These are phyloP conservation scores for Blastobotrys persicus DNA, from an alignment of 1,139 yeast species.

Conservation along the genomic window DNA sequence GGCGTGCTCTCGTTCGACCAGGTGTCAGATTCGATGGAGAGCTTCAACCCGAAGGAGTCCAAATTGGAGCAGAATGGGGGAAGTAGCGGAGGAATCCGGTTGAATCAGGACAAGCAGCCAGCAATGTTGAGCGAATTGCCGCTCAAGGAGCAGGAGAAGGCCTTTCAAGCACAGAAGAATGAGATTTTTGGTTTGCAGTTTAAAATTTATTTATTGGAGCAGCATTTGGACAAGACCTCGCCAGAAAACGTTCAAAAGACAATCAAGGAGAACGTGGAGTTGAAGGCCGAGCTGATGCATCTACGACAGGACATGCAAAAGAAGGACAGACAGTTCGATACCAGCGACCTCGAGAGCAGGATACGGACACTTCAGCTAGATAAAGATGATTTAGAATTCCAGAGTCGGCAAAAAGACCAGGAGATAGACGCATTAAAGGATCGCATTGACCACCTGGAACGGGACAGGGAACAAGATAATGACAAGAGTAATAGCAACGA, in stretches of 20 bases:
- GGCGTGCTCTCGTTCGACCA: conserved; percentile 19
- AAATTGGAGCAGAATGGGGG: conserved; percentile 3
- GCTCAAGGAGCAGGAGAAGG: conserved; percentile 32
- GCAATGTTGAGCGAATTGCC: conserved; percentile 21
- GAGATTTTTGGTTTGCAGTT: conserved; percentile 65
- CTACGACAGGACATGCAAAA: conserved; percentile 21
- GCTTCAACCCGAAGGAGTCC: conserved; percentile 12
- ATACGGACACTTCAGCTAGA: conserved; percentile 10
- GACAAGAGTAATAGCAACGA: conserved; percentile 20
- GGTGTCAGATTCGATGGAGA: conserved; percentile 19
- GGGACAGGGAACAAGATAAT: conserved; percentile 18
- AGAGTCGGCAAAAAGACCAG: conserved; percentile 11
- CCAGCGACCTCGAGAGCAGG: conserved; percentile 10
- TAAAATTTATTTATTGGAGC: conserved; percentile 35
- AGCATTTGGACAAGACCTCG: conserved; percentile 17
- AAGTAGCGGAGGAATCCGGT: not conserved
- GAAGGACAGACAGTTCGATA: conserved; percentile 10
- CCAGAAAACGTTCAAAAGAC: conserved; percentile 23
- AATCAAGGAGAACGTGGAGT: conserved; percentile 22
- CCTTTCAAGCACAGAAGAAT: conserved; percentile 49
- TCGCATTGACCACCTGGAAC: conserved; percentile 15
- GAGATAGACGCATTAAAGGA: conserved; percentile 14
- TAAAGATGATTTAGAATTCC: conserved; percentile 15
- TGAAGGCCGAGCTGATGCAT: conserved; percentile 26
- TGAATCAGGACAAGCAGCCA: not conserved